Percentiles rank a stretch among this genome's conserved stretches.
Evolutionary conservation across 2,329 filamentous ascomycete species (phyloP).

Genomic region (Apiospora aurea): DNA sequence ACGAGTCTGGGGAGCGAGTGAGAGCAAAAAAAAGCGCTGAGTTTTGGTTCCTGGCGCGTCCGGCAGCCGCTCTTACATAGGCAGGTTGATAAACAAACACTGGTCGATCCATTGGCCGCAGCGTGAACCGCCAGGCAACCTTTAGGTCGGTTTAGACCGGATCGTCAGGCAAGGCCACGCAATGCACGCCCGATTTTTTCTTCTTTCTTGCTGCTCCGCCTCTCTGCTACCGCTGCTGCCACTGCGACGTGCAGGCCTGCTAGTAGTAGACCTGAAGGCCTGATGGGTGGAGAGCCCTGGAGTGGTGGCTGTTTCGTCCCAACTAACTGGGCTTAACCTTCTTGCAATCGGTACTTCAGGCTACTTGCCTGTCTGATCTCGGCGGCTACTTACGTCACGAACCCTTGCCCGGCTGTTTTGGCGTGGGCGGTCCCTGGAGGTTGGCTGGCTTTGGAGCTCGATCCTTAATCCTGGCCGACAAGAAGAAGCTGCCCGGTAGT

Average conservation of each 20-base stretch:
- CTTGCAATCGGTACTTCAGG: slow-evolving; percentile 10
- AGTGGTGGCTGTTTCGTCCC: slow-evolving; percentile 19
- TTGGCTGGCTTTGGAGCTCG: background rate
- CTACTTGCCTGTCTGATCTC: slow-evolving; percentile 12
- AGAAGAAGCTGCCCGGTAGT: background rate
- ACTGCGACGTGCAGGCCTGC: background rate
- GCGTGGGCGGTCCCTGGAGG: background rate
- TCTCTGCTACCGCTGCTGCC: background rate
- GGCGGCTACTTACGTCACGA: slow-evolving; percentile 19
- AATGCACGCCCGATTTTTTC: slow-evolving; percentile 16
- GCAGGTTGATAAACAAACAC: background rate
- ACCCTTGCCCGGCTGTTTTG: slow-evolving; percentile 18
- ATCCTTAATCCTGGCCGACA: background rate
- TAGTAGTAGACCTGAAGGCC: background rate
- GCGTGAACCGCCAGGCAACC: background rate
- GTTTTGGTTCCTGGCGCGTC: background rate
- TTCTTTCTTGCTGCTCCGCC: slow-evolving; percentile 5
- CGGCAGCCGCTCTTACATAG: background rate
- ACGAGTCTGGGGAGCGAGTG: background rate
- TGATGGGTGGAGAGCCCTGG: background rate
- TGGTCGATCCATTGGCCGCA: background rate
- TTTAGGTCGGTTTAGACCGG: slow-evolving; percentile 11
- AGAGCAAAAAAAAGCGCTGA: background rate
- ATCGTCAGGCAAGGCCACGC: slow-evolving; percentile 17
- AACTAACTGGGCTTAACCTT: slow-evolving; percentile 18